Conservation (phyloP, 2,329 filamentous ascomycete species). For the Xenoacremonium recifei region DNA sequence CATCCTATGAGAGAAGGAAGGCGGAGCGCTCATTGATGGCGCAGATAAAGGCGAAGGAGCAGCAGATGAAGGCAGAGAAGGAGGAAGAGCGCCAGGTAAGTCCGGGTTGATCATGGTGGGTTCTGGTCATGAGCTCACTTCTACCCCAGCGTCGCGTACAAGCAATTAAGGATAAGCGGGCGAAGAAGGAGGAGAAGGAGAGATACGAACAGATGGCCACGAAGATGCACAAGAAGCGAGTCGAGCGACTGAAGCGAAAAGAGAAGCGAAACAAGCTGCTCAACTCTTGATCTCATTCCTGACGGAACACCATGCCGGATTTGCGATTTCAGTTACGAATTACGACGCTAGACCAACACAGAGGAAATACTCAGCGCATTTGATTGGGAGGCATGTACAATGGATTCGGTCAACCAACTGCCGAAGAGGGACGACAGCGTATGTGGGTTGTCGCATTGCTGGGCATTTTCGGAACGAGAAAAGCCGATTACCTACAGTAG, state of each 20-base stretch:
- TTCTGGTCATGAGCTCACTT: too few species aligned
- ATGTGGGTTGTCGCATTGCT: too few species aligned
- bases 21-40: constrained; percentile 67
- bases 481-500: too few species aligned
- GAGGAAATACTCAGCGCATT: too few species aligned
- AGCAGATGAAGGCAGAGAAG: constrained; percentile 94
- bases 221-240: constrained; percentile 96
- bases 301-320: constrained; percentile 4
- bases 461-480: too few species aligned
- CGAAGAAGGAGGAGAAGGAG: constrained; percentile 88
- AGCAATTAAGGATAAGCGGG: constrained; percentile 79
- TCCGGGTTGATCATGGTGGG: too few species aligned
- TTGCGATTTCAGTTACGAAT: constrained; percentile 20
- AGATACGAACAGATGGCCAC: constrained; percentile 91
- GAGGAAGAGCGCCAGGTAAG: constrained; percentile 80
- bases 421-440: too few species aligned
- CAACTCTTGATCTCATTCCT: constrained; percentile 52
- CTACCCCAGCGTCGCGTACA: constrained; percentile 70
- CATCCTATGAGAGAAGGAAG: constrained; percentile 73
- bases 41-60: constrained; percentile 88
- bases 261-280: constrained; percentile 93
- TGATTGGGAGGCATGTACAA: too few species aligned
- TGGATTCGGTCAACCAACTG: too few species aligned
- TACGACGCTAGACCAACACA: constrained; percentile 18
- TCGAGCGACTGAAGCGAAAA: constrained; percentile 88